Evolutionary conservation across 495 filamentous ascomycete species (phyloP), one percentile per base, ranked within the genome.

Genomic region (Tuber calosporum): DNA sequence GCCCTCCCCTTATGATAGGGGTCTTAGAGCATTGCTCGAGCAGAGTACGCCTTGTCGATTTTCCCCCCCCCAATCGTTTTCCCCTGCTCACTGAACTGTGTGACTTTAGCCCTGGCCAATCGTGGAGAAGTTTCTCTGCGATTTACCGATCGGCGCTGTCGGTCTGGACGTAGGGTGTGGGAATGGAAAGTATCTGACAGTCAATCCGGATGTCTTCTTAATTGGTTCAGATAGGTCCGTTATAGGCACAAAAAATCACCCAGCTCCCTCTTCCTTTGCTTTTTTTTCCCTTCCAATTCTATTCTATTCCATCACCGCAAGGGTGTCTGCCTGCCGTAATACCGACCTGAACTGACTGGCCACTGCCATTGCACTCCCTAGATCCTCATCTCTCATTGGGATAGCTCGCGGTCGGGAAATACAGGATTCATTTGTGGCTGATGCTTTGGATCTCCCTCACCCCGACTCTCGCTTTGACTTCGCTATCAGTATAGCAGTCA

Each of bases 141-240:
- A 84, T n/a, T 85, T 91, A 41, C 82, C 85, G 7, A 85, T 87
- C 38, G 94, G 93, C 22, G 86, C 92, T n/a, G 83, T 98, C 43
- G 95, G 95, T 11, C 84, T 97, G 36, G 95, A 99, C 83, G 87
- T 97, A 70, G 92, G 92, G 67, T 98, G 95, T 83, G 95, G 95
- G 70, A 99, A 99, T 84, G 95, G 95, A 76, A 99, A 99, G 85
- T 96, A 98, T 81, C 84, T 98, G 67, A 83, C 86, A 58, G 91
- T 96, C 48, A 96, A 95, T 82, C 86, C 83, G 30, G 85, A 89
- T 77, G 83, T 97, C 39, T 93, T 90, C 83, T 93, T 97, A 74
- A 79, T 99, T 70, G 95, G 89, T 45, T 94, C 91, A 69, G 95
- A 99, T 86, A 87, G 94, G 86, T 96, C 83, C 38, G 86, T 82